A percentile compares a stretch with the other conserved stretches of the same genome.
phyloP scores from a whole-genome alignment of 108 stramenopile genomes.

The Pelagomonas calceolata region DNA sequence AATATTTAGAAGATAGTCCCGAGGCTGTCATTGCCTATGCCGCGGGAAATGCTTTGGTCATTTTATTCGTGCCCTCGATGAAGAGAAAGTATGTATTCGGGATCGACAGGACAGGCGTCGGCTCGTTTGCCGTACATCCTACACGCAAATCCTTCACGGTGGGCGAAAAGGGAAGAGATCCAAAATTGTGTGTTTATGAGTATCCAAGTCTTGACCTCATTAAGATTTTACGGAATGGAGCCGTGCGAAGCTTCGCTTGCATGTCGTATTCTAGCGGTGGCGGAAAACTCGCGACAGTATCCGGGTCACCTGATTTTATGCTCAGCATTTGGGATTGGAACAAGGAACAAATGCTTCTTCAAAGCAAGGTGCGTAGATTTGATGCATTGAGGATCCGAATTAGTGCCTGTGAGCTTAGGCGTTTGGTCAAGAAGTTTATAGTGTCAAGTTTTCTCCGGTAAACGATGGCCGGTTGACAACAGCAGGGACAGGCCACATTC shows the following conservation, averaged over 20 bases:
- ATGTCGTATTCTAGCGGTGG: constrained; percentile 34
- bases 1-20: constrained; percentile 24
- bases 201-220: constrained; percentile 23
- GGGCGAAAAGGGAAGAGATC: constrained; percentile 25
- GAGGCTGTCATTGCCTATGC: constrained; percentile 6
- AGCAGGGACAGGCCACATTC: constrained; percentile 51
- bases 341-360: constrained; percentile 36
- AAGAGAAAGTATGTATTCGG: constrained; percentile 23
- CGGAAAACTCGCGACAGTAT: constrained; percentile 41
- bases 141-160: constrained; percentile 24
- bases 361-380: constrained; percentile 7
- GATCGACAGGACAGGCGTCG: constrained; percentile 17
- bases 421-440: constrained; percentile 50
- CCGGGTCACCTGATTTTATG: constrained; percentile 42
- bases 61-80: constrained; percentile 22
- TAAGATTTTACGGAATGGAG: constrained; percentile 6
- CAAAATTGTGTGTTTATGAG: constrained; percentile 15
- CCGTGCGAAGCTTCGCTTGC: constrained; percentile 16
- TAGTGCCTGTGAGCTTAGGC: constrained; percentile 28
- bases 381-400: neutral
- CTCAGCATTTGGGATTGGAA: constrained; percentile 55
- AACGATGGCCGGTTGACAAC: constrained; percentile 44
- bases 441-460: constrained; percentile 28
- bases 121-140: constrained; percentile 24
- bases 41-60: constrained; percentile 20